These are phyloP conservation scores for Chiua virens DNA, from an alignment of 768 basidiomycete genomes.

Conservation along the genomic window DNA sequence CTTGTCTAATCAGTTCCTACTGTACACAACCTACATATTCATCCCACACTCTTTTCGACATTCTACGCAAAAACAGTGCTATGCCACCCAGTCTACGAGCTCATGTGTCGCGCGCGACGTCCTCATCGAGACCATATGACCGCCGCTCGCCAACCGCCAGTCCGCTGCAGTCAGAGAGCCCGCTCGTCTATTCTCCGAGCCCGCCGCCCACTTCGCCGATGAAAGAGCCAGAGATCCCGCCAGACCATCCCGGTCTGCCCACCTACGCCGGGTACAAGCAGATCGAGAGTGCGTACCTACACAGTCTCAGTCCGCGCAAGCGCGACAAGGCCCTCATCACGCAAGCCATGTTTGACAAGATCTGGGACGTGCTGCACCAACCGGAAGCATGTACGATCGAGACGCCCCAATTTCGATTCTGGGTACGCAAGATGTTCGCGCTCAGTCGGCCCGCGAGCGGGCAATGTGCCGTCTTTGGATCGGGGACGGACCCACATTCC, in stretches of 20 bases:
- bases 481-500: neutral
- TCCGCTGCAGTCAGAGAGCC: neutral
- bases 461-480: too few species aligned
- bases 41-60: conserved; percentile 5
- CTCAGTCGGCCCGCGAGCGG: conserved; percentile 34
- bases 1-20: conserved; percentile 16
- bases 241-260: conserved; percentile 52
- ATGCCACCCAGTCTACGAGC: conserved; percentile 25
- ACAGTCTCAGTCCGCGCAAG: conserved; percentile 55
- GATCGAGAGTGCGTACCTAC: conserved; percentile 59
- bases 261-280: conserved; percentile 58
- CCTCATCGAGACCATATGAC: conserved; percentile 23
- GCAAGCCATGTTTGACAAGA: conserved; percentile 66
- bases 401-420: conserved; percentile 75
- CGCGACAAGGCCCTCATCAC: conserved; percentile 72
- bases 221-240: neutral
- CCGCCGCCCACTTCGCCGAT: conserved; percentile 1
- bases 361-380: conserved; percentile 65
- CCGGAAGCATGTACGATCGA: conserved; percentile 45
- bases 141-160: conserved; percentile 13
- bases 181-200: neutral
- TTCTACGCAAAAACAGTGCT: neutral
- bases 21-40: conserved; percentile 30
- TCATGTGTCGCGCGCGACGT: conserved; percentile 1
- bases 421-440: conserved; percentile 82